Evolutionary conservation across 306 rosid species (phyloP).

Genomic region (Vigna radiata): DNA sequence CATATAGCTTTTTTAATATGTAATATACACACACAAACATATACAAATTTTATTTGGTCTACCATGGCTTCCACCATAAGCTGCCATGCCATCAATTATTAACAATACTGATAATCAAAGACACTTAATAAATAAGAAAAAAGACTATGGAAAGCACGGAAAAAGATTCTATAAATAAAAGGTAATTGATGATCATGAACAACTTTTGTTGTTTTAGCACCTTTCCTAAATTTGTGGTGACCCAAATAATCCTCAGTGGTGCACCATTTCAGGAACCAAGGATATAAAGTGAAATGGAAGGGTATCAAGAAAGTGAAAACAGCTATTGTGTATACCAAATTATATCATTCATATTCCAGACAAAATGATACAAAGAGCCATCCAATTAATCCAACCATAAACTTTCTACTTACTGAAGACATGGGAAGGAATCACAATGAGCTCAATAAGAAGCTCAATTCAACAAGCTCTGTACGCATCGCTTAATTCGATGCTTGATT

Average conservation of each 20-base stretch:
- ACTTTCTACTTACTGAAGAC: slow-evolving; percentile 4
- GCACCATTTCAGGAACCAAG: slow-evolving; percentile 31
- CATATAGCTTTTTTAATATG: too few species aligned
- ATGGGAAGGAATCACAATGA: neutral
- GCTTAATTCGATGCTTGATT: neutral
- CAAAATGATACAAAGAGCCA: slow-evolving; percentile 22
- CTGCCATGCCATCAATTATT: too few species aligned
- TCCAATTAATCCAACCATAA: neutral
- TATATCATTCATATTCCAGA: slow-evolving; percentile 21
- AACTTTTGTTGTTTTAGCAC: slow-evolving; percentile 4
- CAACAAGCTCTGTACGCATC: neutral
- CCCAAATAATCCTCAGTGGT: slow-evolving; percentile 27
- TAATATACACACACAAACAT: too few species aligned
- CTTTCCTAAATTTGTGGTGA: slow-evolving; percentile 16
- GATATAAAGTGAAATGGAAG: slow-evolving; percentile 21
- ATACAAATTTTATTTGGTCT: too few species aligned
- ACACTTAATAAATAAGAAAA: neutral
- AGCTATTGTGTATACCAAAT: neutral
- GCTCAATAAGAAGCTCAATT: slow-evolving; percentile 8
- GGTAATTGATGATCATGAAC: neutral
- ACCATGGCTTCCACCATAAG: too few species aligned
- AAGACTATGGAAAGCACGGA: slow-evolving; percentile 8
- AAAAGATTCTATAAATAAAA: neutral
- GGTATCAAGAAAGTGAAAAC: neutral
- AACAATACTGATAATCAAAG: too few species aligned